A percentile compares a stretch with the other conserved stretches of the same genome.
These are phyloP conservation scores for Apiotrichum mycotoxinovorans DNA, from an alignment of 1,284 basidiomycete genomes.

Conservation along the genomic window DNA sequence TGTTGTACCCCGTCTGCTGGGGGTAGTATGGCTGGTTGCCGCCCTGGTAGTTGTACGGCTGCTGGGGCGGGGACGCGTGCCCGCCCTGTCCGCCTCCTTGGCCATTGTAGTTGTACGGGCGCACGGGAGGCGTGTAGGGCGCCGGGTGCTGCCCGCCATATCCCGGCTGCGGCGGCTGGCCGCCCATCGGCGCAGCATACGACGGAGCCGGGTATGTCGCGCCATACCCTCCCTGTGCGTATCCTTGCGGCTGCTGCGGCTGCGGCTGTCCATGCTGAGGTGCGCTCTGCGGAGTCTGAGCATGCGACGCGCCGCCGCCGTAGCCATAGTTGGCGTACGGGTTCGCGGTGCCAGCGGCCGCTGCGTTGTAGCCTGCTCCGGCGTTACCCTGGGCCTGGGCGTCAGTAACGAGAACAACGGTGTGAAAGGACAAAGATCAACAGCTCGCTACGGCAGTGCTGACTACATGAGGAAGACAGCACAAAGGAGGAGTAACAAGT, in stretches of 20 bases:
- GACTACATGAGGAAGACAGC: background rate
- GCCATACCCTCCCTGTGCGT: slow-evolving; percentile 9
- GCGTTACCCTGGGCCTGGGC: slow-evolving; percentile 2
- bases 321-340: slow-evolving; percentile 49
- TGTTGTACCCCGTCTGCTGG: slow-evolving; percentile 2
- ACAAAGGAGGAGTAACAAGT: too few relatives aligned
- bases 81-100: slow-evolving; percentile 1
- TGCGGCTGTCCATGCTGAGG: slow-evolving; percentile 4
- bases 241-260: background rate
- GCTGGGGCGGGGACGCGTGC: slow-evolving; percentile 1
- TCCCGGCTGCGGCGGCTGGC: slow-evolving; percentile 12
- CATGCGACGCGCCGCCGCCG: slow-evolving; percentile 40
- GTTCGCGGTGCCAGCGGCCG: slow-evolving; percentile 23
- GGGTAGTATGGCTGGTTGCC: slow-evolving; percentile 26
- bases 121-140: slow-evolving; percentile 18
- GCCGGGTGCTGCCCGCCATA: slow-evolving; percentile 6
- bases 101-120: background rate
- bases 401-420: background rate
- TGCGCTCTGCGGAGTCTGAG: background rate
- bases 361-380: slow-evolving; percentile 9
- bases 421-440: background rate
- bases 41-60: slow-evolving; percentile 4
- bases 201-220: background rate
- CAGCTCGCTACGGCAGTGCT: background rate
- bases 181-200: background rate